A percentile compares a stretch with the other conserved stretches of the same genome.
These are phyloP conservation scores for Microcyclosporella mali DNA, from an alignment of 2,329 filamentous ascomycete species.

Conservation along the genomic window DNA sequence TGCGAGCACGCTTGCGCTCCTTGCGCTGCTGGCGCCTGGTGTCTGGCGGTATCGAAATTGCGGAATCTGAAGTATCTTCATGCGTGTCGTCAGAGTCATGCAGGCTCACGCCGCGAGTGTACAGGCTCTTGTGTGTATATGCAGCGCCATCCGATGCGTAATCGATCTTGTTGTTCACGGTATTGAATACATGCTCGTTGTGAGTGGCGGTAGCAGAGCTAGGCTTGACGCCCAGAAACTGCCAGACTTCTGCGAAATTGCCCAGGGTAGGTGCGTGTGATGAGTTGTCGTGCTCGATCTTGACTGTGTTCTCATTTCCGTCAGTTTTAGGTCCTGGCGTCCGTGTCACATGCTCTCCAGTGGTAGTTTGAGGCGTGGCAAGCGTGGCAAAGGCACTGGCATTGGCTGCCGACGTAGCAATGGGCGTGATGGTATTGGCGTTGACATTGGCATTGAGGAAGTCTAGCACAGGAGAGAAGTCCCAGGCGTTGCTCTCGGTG, in stretches of 20 bases:
- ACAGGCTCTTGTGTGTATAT: constrained; percentile 16
- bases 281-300: background rate
- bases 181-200: background rate
- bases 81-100: constrained; percentile 18
- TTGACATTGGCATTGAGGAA: constrained; percentile 34
- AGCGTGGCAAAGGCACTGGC: background rate
- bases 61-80: constrained; percentile 12
- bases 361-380: background rate
- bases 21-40: constrained; percentile 25
- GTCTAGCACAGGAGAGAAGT: constrained; percentile 41
- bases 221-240: constrained; percentile 33
- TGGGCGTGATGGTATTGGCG: background rate
- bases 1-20: constrained; percentile 34
- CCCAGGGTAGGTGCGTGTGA: constrained; percentile 30
- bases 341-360: background rate
- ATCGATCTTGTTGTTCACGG: constrained; percentile 24
- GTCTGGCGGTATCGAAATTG: background rate
- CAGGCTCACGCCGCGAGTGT: constrained; percentile 1
- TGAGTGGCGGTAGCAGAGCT: background rate
- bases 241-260: constrained; percentile 44
- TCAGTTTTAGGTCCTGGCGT: no score
- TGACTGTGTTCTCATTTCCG: background rate
- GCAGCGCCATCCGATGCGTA: constrained; percentile 42
- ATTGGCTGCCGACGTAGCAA: no score
- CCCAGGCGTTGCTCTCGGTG: constrained; percentile 38